phyloP scores from a whole-genome alignment of 129 eudicot genomes.

The Ambrosia trifida region DNA sequence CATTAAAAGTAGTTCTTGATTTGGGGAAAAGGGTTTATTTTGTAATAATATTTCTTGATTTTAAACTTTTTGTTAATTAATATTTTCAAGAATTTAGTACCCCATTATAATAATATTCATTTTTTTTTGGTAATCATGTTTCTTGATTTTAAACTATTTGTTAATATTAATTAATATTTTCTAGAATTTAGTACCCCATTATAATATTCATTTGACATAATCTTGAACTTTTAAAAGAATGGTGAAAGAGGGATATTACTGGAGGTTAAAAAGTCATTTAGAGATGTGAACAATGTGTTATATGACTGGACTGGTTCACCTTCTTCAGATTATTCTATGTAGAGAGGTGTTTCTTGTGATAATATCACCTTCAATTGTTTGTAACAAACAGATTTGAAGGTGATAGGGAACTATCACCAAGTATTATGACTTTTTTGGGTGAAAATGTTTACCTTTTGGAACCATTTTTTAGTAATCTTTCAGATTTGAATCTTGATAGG shows the following conservation, averaged over 20 bases:
- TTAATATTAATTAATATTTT: too few relatives aligned
- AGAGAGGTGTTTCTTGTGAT: slow-evolving; percentile 96
- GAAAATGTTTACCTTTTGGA: slow-evolving; percentile 28
- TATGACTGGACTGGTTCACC: slow-evolving; percentile 97
- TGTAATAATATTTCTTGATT: slow-evolving; percentile 25
- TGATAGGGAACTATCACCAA: too few relatives aligned
- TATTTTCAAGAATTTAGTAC: slow-evolving; percentile 9
- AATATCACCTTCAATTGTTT: slow-evolving; percentile 89
- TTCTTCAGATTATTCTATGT: slow-evolving; percentile 78
- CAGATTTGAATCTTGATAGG: slow-evolving; percentile 93
- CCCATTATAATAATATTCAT: slow-evolving; percentile 5
- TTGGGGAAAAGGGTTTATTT: slow-evolving; percentile 9
- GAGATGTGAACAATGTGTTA: slow-evolving; percentile 93
- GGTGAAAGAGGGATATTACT: slow-evolving; percentile 64
- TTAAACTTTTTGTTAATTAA: slow-evolving; percentile 20
- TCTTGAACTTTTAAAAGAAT: background rate
- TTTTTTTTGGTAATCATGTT: slow-evolving; percentile 6
- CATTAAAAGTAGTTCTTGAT: background rate
- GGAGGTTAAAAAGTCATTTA: slow-evolving; percentile 95
- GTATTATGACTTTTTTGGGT: slow-evolving; percentile 6
- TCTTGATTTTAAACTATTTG: too few relatives aligned
- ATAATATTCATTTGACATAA: slow-evolving; percentile 11
- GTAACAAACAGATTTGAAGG: too few relatives aligned
- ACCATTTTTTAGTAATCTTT: slow-evolving; percentile 62
- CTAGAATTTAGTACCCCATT: too few relatives aligned